These are phyloP conservation scores for Darksidea phi DNA, from an alignment of 495 filamentous ascomycete species.

Conservation along the genomic window DNA sequence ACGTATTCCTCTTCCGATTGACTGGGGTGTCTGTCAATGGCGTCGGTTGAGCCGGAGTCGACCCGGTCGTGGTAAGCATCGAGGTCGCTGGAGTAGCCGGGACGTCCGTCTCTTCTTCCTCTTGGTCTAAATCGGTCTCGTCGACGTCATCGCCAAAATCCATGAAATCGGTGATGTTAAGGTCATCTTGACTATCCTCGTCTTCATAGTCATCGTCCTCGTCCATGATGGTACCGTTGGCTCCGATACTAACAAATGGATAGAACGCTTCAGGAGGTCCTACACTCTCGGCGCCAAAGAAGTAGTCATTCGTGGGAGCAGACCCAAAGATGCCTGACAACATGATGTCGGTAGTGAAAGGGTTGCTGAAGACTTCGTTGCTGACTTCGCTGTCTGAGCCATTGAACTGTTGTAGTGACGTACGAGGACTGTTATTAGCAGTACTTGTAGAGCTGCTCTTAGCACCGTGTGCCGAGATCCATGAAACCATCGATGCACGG, in stretches of 20 bases:
- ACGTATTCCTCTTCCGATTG: slow-evolving; percentile 52
- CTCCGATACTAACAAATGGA: slow-evolving; percentile 60
- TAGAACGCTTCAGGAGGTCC: slow-evolving; percentile 78
- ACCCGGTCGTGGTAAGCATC: slow-evolving; percentile 24
- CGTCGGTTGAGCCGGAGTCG: slow-evolving; percentile 36
- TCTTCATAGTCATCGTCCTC: slow-evolving; percentile 58
- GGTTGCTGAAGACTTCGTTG: slow-evolving; percentile 48
- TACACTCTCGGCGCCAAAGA: slow-evolving; percentile 64
- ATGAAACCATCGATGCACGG: slow-evolving; percentile 28
- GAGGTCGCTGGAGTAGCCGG: slow-evolving; percentile 36
- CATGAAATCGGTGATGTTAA: slow-evolving; percentile 71
- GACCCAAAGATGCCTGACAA: slow-evolving; percentile 57
- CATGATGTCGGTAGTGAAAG: slow-evolving; percentile 68
- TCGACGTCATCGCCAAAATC: slow-evolving; percentile 64
- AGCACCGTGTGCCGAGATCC: background rate
- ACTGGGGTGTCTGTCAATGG: slow-evolving; percentile 46
- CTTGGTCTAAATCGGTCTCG: slow-evolving; percentile 47
- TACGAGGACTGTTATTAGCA: slow-evolving; percentile 55
- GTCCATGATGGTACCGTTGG: slow-evolving; percentile 51
- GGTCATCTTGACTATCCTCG: slow-evolving; percentile 63
- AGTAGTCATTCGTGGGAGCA: slow-evolving; percentile 51
- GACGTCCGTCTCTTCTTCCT: slow-evolving; percentile 36
- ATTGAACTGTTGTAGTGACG: slow-evolving; percentile 44
- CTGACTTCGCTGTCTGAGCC: slow-evolving; percentile 54
- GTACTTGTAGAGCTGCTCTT: slow-evolving; percentile 52